phyloP scores from a whole-genome alignment of 441 rosid species.

The Populus hybrid region DNA sequence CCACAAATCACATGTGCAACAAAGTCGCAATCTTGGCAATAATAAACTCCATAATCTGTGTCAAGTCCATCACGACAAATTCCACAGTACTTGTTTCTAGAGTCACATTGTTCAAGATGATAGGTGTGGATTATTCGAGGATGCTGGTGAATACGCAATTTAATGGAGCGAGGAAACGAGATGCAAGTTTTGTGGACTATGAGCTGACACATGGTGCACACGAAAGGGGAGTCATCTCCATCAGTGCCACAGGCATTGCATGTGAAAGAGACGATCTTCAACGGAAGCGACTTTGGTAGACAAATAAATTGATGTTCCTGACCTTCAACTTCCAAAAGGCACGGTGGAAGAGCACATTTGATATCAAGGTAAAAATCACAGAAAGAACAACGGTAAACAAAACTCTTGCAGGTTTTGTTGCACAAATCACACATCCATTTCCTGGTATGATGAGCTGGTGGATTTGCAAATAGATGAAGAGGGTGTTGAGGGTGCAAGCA shows the following conservation, averaged over 20 bases:
- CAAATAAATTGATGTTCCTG: too few species aligned
- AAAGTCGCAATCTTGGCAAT: neutral
- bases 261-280: neutral
- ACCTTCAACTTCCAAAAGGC: too few species aligned
- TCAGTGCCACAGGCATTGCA: slow-evolving; percentile 12
- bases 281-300: neutral
- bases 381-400: too few species aligned
- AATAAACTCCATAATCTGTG: slow-evolving; percentile 1
- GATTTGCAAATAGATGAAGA: too few species aligned
- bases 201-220: neutral
- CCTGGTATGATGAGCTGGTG: too few species aligned
- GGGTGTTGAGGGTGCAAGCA: too few species aligned
- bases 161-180: neutral
- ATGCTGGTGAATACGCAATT: neutral
- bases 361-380: too few species aligned
- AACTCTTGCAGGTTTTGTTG: too few species aligned
- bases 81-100: neutral
- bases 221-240: neutral
- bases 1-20: neutral
- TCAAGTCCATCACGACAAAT: neutral
- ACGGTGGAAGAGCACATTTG: too few species aligned
- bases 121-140: neutral
- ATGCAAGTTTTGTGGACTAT: neutral
- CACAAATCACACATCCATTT: too few species aligned
- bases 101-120: neutral